Evolutionary conservation across 495 filamentous ascomycete genomes (phyloP).

Genomic region (Podospora australis): DNA sequence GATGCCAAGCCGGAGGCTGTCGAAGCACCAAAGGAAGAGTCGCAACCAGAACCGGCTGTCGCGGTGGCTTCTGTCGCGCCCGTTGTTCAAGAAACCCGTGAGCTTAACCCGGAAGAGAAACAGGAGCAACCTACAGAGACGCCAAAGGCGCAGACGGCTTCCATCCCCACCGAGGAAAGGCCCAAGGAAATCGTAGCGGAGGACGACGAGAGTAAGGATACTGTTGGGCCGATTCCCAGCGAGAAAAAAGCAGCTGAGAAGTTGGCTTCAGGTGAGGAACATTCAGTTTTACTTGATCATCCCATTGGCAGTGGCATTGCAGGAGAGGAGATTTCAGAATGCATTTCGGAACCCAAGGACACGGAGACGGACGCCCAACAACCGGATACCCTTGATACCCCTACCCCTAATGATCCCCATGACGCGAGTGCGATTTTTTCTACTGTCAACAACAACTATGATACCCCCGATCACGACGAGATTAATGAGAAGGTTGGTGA

Average conservation of each 20-base stretch:
- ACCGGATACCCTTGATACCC: slow-evolving; percentile 14
- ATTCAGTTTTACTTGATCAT: slow-evolving; percentile 30
- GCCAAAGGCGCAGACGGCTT: not conserved
- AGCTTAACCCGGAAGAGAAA: not conserved
- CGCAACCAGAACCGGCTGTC: not conserved
- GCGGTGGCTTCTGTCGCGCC: not conserved
- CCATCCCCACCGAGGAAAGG: slow-evolving; percentile 4
- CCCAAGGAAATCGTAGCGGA: slow-evolving; percentile 17
- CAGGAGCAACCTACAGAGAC: not conserved
- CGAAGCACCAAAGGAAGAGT: slow-evolving; percentile 5
- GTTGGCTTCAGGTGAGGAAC: slow-evolving; percentile 34
- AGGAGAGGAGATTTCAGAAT: slow-evolving; percentile 25
- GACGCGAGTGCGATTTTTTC: slow-evolving; percentile 13
- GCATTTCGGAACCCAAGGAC: slow-evolving; percentile 26
- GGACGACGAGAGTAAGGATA: slow-evolving; percentile 31
- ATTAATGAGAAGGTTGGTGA: slow-evolving; percentile 11
- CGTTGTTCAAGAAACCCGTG: too few relatives aligned
- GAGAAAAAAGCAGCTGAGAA: slow-evolving; percentile 28
- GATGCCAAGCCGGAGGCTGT: not conserved
- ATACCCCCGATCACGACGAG: slow-evolving; percentile 13
- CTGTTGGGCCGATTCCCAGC: slow-evolving; percentile 28
- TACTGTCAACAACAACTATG: slow-evolving; percentile 9
- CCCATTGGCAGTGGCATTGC: slow-evolving; percentile 19
- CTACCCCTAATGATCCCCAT: slow-evolving; percentile 12
- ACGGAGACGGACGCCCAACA: slow-evolving; percentile 19